Evolutionary conservation across 352 stramenopile genomes (phyloP).

Genomic region (Globisporangium solare): DNA sequence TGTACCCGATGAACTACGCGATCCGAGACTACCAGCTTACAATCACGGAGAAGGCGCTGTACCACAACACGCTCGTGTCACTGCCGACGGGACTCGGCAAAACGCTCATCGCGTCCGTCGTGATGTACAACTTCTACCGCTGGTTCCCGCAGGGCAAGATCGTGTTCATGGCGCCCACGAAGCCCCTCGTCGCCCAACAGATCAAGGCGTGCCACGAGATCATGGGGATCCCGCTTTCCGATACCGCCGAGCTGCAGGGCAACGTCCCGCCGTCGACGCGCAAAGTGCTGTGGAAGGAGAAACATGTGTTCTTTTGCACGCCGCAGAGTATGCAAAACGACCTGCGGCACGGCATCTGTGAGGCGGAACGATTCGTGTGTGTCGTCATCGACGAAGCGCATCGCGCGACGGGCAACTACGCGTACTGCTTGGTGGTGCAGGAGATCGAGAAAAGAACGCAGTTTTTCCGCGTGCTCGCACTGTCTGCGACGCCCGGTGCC

Average conservation of each 20-base stretch:
- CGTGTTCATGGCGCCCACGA: constrained; percentile 98
- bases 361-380: constrained; percentile 89
- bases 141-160: constrained; percentile 96
- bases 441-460: constrained; percentile 55
- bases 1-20: constrained; percentile 90
- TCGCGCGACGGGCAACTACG: constrained; percentile 95
- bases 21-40: constrained; percentile 94
- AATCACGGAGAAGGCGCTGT: constrained; percentile 91
- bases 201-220: constrained; percentile 95
- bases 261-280: constrained; percentile 68
- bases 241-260: constrained; percentile 84
- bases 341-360: constrained; percentile 76
- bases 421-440: constrained; percentile 92
- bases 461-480: constrained; percentile 90
- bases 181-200: constrained; percentile 98
- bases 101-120: constrained; percentile 98
- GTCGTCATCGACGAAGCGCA: constrained; percentile 98
- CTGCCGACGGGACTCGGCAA: constrained; percentile 99
- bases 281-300: constrained; percentile 86
- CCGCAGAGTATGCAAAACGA: constrained; percentile 98
- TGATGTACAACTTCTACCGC: constrained; percentile 99
- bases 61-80: constrained; percentile 98
- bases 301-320: constrained; percentile 98
- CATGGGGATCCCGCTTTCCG: constrained; percentile 89
- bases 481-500: constrained; percentile 96